phyloP scores from a whole-genome alignment of 2,329 filamentous ascomycete genomes.

The Tolypocladium inflatum region DNA sequence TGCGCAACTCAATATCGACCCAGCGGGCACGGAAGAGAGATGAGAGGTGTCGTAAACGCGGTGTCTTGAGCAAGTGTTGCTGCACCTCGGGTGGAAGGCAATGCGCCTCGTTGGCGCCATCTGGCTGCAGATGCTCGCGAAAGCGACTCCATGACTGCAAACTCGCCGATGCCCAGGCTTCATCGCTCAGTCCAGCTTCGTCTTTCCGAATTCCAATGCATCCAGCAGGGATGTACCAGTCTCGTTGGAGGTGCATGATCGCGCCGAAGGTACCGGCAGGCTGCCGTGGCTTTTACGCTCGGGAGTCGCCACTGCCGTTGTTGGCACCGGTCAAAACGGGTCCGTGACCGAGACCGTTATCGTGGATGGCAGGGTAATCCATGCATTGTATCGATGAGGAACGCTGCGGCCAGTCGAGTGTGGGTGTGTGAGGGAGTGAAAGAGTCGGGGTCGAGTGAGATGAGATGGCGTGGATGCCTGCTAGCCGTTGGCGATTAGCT shows the following conservation, averaged over 20 bases:
- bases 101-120: constrained; percentile 5
- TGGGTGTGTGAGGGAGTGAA: not conserved
- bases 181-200: constrained; percentile 6
- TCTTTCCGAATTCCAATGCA: constrained; percentile 21
- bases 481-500: not conserved
- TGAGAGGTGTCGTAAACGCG: constrained; percentile 12
- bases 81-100: constrained; percentile 14
- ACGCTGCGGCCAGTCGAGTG: no score
- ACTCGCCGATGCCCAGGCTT: constrained; percentile 6
- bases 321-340: not conserved
- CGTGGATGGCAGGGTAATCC: not conserved
- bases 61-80: constrained; percentile 15
- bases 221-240: constrained; percentile 30
- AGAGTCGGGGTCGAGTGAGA: not conserved
- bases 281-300: not conserved
- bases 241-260: constrained; percentile 8
- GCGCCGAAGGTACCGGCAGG: not conserved
- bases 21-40: constrained; percentile 27
- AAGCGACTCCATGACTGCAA: constrained; percentile 15
- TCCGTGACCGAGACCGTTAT: not conserved
- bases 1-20: constrained; percentile 32
- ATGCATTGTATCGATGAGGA: not conserved
- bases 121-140: not conserved
- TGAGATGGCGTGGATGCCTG: not conserved
- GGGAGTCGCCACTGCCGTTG: not conserved